phyloP scores from a whole-genome alignment of 768 basidiomycete genomes.

The Tylopilus balloui region DNA sequence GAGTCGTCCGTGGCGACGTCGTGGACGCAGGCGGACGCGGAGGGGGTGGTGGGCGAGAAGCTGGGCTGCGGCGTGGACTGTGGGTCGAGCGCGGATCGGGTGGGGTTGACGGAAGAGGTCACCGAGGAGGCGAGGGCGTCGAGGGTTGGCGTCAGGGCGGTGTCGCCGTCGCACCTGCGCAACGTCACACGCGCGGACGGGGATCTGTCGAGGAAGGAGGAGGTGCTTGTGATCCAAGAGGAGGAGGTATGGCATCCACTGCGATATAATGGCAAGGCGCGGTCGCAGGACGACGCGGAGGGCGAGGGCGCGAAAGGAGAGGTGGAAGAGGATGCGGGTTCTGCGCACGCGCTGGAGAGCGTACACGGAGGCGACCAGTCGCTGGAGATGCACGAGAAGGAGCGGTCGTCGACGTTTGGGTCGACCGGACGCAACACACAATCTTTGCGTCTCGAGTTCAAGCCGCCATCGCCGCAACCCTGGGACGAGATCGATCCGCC shows the following conservation, averaged over 20 bases:
- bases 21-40: constrained; percentile 22
- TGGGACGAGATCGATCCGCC: constrained; percentile 62
- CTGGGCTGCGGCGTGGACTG: background rate
- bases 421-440: constrained; percentile 30
- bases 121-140: background rate
- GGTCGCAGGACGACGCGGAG: constrained; percentile 2
- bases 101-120: background rate
- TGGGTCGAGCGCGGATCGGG: constrained; percentile 1
- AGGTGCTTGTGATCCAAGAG: constrained; percentile 21
- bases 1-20: constrained; percentile 28
- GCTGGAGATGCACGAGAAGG: constrained; percentile 26
- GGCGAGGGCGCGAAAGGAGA: constrained; percentile 3
- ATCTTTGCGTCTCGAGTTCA: constrained; percentile 48
- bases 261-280: constrained; percentile 10
- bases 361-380: constrained; percentile 4
- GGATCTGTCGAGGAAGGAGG: constrained; percentile 17
- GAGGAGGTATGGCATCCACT: constrained; percentile 29
- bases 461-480: constrained; percentile 53
- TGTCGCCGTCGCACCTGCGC: constrained; percentile 32
- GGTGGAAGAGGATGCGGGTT: constrained; percentile 14
- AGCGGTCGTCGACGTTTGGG: constrained; percentile 20
- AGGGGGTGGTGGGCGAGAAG: constrained; percentile 5
- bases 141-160: constrained; percentile 10
- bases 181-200: constrained; percentile 20
- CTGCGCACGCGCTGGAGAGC: constrained; percentile 11